Evolutionary conservation across 2,329 filamentous ascomycete genomes (phyloP).

Genomic region (Neopestalotiopsis rosae): DNA sequence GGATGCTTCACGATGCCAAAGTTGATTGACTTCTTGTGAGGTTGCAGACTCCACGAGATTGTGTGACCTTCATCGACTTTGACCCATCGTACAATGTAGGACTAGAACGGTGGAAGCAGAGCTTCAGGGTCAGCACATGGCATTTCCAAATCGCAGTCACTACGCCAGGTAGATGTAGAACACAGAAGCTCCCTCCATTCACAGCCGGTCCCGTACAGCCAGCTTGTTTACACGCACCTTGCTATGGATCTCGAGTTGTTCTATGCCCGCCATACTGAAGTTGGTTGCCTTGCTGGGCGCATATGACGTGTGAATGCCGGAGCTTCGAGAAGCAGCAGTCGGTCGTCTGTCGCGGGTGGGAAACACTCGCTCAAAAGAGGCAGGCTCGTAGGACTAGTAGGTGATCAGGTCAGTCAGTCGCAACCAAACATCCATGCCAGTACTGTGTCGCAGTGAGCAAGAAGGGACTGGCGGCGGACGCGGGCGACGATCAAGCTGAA

Average conservation of each 20-base stretch:
- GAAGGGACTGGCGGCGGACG: background rate
- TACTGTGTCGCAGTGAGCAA: background rate
- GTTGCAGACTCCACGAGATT: constrained; percentile 96
- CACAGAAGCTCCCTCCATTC: background rate
- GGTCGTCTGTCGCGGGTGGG: background rate
- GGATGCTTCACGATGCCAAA: constrained; percentile 98
- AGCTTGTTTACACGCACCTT: constrained; percentile 66
- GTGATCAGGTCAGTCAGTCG: background rate
- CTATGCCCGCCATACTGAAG: constrained; percentile 82
- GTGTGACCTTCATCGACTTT: constrained; percentile 88
- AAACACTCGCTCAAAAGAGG: constrained; percentile 1
- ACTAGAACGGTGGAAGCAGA: constrained; percentile 56
- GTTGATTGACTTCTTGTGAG: constrained; percentile 98
- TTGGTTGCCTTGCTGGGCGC: background rate
- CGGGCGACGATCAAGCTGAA: constrained; percentile 1
- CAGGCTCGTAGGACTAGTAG: background rate
- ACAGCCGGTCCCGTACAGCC: background rate
- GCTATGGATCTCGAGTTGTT: constrained; percentile 96
- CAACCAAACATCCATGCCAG: background rate
- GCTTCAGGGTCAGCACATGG: background rate
- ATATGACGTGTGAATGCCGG: background rate
- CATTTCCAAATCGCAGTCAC: too few species aligned
- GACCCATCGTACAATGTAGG: constrained; percentile 97
- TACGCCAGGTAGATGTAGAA: background rate
- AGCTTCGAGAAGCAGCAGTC: background rate